A percentile compares a stretch with the other conserved stretches of the same genome.
Conservation (phyloP, 208 protist genomes). For the Angomonas desouzai region DNA sequence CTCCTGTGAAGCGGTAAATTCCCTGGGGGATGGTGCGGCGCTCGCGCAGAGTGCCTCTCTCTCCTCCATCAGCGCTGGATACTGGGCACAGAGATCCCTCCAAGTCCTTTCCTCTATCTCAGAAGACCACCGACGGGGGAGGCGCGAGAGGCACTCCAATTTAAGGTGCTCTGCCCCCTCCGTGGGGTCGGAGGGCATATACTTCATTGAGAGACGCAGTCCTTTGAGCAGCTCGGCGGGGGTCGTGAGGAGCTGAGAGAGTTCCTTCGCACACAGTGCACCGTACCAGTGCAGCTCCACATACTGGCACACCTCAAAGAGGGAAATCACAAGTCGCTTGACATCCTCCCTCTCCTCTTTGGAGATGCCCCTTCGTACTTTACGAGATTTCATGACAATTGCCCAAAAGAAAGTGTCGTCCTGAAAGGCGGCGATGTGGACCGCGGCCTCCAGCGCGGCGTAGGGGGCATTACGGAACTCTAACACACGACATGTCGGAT, state of each 20-base stretch:
- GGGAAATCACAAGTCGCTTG: not conserved
- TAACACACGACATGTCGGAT: constrained; percentile 1
- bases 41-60: constrained; percentile 15
- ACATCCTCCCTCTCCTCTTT: not conserved
- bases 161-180: constrained; percentile 6
- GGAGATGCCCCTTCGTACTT: not conserved
- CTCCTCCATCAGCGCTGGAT: constrained; percentile 12
- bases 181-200: not conserved
- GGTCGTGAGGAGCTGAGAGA: not conserved
- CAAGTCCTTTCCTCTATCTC: not conserved
- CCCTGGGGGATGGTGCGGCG: not conserved
- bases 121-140: not conserved
- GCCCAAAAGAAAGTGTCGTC: constrained; percentile 24
- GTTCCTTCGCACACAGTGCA: constrained; percentile 10
- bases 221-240: not conserved
- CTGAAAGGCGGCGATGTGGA: constrained; percentile 15
- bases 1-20: not conserved
- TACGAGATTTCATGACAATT: constrained; percentile 10
- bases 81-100: not conserved
- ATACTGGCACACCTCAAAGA: constrained; percentile 8
- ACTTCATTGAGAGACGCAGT: not conserved
- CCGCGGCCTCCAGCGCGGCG: constrained; percentile 21
- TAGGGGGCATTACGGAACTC: constrained; percentile 18
- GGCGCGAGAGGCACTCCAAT: not conserved
- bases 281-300: constrained; percentile 10